Conservation (phyloP, 1,139 yeast species). For the Suhomyces ambrosiae region DNA sequence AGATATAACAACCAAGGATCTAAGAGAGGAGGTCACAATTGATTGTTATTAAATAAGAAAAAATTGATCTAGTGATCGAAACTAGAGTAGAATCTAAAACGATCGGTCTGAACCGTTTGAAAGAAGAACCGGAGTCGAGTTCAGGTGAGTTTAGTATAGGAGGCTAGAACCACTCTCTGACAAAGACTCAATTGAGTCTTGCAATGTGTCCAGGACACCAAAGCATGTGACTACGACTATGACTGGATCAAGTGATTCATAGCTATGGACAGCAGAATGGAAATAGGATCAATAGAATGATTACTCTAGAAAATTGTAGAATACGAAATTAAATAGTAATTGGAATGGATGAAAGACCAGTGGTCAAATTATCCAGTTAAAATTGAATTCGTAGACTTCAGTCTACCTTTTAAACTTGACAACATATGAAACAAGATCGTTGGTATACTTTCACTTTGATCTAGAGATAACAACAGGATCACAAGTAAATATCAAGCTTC, state of each 20-base stretch:
- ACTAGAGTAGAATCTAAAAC: not conserved
- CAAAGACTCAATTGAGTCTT: no score
- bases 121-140: not conserved
- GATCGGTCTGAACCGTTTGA: not conserved
- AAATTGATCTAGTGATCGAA: not conserved
- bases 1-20: slow-evolving; percentile 12
- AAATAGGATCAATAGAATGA: slow-evolving; percentile 1
- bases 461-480: no score
- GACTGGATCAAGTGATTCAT: not conserved
- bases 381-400: no score
- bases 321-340: no score
- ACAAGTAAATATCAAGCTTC: no score
- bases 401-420: no score
- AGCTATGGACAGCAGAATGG: no score
- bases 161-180: not conserved
- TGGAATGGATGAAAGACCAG: no score
- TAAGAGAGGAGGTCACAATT: slow-evolving; percentile 17
- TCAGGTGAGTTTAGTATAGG: not conserved
- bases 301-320: not conserved
- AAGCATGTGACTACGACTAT: not conserved
- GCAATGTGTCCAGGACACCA: no score
- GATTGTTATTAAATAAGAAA: not conserved
- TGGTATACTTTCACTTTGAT: no score
- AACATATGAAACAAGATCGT: no score
- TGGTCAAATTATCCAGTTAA: no score